Conservation (phyloP, 2,329 filamentous ascomycete genomes). For the Cephalotrichum gorgonifer region DNA sequence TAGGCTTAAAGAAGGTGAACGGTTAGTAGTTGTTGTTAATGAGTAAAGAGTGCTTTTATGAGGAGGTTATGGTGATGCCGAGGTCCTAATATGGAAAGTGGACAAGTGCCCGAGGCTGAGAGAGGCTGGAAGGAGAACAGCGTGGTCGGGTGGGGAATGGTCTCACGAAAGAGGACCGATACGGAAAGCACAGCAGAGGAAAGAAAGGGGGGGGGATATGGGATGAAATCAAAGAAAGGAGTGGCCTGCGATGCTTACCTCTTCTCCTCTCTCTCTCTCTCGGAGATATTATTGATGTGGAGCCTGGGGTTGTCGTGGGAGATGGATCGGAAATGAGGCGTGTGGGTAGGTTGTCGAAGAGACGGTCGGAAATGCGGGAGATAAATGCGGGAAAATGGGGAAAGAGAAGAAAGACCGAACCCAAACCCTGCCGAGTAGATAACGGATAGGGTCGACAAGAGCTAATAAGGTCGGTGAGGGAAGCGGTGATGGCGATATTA, state of each 20-base stretch:
- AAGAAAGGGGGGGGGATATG: background rate
- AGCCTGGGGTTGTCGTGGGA: conserved; percentile 4
- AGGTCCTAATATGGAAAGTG: background rate
- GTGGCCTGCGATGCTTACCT: background rate
- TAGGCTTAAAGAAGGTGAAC: background rate
- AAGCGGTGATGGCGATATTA: conserved; percentile 9
- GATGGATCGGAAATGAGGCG: conserved; percentile 3
- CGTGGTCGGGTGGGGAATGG: background rate
- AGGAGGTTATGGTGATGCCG: conserved; percentile 10
- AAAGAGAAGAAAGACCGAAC: conserved; percentile 4
- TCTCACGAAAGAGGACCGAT: background rate
- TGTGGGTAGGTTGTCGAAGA: conserved; percentile 8
- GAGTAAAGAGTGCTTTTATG: no score
- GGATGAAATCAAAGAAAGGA: background rate
- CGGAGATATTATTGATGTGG: background rate
- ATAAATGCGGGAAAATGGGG: conserved; percentile 12
- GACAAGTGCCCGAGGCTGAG: background rate
- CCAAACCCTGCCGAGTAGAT: conserved; percentile 4
- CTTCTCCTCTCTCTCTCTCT: no score
- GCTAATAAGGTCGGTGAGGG: conserved; percentile 5
- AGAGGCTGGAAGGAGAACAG: conserved; percentile 1
- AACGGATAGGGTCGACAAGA: background rate
- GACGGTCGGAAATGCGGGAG: conserved; percentile 9
- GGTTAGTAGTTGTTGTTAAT: no score
- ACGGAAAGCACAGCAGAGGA: no score